A percentile compares a stretch with the other conserved stretches of the same genome.
phyloP scores from a whole-genome alignment of 2,329 filamentous ascomycete genomes.

The Monosporascus sp. region DNA sequence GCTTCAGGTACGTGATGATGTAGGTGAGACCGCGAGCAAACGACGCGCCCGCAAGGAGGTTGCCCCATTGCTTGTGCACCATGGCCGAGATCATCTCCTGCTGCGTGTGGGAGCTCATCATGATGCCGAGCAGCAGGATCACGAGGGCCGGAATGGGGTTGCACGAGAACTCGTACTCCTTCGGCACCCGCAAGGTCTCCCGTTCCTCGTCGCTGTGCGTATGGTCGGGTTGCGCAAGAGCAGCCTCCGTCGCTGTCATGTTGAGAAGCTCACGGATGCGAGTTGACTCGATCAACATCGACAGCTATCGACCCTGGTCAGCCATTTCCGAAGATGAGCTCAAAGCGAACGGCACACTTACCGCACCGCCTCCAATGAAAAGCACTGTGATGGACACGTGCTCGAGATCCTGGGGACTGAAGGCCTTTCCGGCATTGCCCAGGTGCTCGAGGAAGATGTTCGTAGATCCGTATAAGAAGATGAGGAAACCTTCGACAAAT shows the following conservation, averaged over 20 bases:
- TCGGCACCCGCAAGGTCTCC: conserved; percentile 52
- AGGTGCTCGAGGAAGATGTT: conserved; percentile 94
- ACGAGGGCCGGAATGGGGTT: conserved; percentile 87
- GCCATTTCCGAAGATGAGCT: not conserved
- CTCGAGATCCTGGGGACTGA: conserved; percentile 78
- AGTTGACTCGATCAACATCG: conserved; percentile 76
- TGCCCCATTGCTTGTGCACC: conserved; percentile 93
- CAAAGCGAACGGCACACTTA: conserved; percentile 39
- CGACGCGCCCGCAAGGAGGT: conserved; percentile 74
- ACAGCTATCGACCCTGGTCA: conserved; percentile 21
- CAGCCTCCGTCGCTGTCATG: conserved; percentile 38
- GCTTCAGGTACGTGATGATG: conserved; percentile 70
- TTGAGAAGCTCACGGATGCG: conserved; percentile 64
- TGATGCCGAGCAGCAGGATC: conserved; percentile 80
- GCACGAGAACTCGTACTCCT: conserved; percentile 67
- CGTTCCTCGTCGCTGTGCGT: conserved; percentile 39
- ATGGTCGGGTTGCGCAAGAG: conserved; percentile 24
- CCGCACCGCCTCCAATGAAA: conserved; percentile 87
- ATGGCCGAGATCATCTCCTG: conserved; percentile 77
- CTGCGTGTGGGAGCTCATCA: conserved; percentile 95
- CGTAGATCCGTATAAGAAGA: conserved; percentile 81
- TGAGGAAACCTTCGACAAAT: conserved; percentile 83
- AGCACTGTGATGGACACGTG: conserved; percentile 89
- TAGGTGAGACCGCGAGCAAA: conserved; percentile 77
- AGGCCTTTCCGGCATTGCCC: conserved; percentile 62